A percentile compares a stretch with the other conserved stretches of the same genome.
Evolutionary conservation across 148 eudicot species (phyloP).

Genomic region (Chenopodium formosanum): DNA sequence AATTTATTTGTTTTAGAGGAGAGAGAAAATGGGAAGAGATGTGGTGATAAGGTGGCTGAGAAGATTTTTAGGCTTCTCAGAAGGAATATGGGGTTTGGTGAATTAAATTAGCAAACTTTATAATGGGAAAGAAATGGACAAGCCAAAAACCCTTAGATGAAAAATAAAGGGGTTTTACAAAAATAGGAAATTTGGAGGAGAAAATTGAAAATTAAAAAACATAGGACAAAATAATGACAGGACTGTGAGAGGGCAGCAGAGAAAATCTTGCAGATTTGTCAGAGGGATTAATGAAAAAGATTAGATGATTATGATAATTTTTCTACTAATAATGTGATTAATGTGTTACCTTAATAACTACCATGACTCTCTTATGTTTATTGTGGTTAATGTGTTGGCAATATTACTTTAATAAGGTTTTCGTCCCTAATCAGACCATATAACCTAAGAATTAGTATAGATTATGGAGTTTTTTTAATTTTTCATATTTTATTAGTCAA

Average conservation of each 20-base stretch:
- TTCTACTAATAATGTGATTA: background rate
- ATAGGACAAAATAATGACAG: background rate
- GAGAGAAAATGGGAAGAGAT: background rate
- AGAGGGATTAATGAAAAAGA: conserved; percentile 14
- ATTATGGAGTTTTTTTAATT: no score
- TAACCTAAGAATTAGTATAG: no score
- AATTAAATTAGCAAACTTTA: conserved; percentile 21
- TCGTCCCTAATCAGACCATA: no score
- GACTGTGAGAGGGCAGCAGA: background rate
- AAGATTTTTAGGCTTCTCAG: conserved; percentile 12
- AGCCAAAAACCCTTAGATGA: conserved; percentile 12
- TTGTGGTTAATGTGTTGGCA: background rate
- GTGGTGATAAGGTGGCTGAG: conserved; percentile 26
- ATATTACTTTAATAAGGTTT: background rate
- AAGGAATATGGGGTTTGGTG: conserved; percentile 8
- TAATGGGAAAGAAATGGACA: conserved; percentile 5
- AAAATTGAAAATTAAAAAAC: background rate
- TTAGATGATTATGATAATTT: background rate
- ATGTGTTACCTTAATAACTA: background rate
- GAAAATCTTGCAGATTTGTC: conserved; percentile 27
- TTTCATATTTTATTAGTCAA: no score
- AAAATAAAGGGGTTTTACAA: background rate
- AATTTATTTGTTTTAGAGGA: background rate
- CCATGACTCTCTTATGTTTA: background rate
- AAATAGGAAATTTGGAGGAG: background rate